phyloP scores from a whole-genome alignment of 139 green algal species.

The Chlorella vulgaris region DNA sequence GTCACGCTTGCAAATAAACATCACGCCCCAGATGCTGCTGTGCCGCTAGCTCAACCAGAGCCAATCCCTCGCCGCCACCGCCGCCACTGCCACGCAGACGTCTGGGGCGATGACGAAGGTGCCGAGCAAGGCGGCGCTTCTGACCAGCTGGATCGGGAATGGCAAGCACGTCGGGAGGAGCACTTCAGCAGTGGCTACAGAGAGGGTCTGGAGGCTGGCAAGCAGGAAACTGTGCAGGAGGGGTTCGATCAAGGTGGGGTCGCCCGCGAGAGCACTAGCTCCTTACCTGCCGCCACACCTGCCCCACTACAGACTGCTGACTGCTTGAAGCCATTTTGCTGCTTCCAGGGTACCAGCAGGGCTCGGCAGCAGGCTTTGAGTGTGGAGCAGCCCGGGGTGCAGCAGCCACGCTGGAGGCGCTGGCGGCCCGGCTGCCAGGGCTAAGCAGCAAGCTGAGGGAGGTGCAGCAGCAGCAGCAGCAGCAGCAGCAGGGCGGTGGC shows the following conservation, averaged over 20 bases:
- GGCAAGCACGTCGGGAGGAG: slow-evolving; percentile 31
- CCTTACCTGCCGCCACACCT: not conserved
- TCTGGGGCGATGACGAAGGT: slow-evolving; percentile 31
- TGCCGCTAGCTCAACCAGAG: no score
- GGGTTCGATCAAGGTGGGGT: slow-evolving; percentile 39
- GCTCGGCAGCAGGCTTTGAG: slow-evolving; percentile 25
- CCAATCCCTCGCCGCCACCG: not conserved
- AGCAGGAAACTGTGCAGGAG: slow-evolving; percentile 44
- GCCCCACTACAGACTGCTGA: no score
- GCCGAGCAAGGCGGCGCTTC: not conserved
- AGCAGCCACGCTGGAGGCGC: slow-evolving; percentile 9
- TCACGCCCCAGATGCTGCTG: no score
- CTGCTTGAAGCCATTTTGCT: not conserved
- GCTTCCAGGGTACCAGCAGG: slow-evolving; percentile 32
- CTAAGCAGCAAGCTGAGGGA: not conserved
- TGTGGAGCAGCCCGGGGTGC: slow-evolving; percentile 34
- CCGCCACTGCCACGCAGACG: not conserved
- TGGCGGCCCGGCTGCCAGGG: not conserved
- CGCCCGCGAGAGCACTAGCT: not conserved
- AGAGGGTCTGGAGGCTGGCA: slow-evolving; percentile 45
- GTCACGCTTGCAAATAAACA: no score
- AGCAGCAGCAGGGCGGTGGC: not conserved
- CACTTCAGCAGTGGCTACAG: slow-evolving; percentile 34
- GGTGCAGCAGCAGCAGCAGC: slow-evolving; percentile 9
- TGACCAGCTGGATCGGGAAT: slow-evolving; percentile 38